Evolutionary conservation across 1,284 basidiomycete species (phyloP).

Genomic region (Cutaneotrichosporon cavernicola): DNA sequence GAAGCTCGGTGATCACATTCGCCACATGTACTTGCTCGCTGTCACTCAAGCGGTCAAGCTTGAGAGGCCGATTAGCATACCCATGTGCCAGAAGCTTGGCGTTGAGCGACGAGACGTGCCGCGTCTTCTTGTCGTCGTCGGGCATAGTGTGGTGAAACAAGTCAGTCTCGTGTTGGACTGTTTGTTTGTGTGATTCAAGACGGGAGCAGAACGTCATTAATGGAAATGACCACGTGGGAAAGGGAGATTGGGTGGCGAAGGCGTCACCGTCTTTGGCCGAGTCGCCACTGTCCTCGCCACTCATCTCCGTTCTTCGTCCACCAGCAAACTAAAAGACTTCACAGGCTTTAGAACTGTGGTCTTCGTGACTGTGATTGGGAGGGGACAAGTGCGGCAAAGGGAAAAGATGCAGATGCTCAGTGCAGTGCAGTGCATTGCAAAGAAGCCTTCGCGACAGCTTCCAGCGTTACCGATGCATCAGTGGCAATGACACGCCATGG

Average conservation of each 20-base stretch:
- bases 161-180: constrained; percentile 10
- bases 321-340: not conserved
- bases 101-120: constrained; percentile 61
- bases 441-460: too few relatives aligned
- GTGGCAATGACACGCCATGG: not conserved
- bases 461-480: not conserved
- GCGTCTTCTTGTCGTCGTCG: not conserved
- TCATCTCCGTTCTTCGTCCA: not conserved
- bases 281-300: not conserved
- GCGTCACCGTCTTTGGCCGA: not conserved
- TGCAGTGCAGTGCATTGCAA: too few relatives aligned
- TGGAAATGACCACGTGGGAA: not conserved
- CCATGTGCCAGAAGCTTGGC: constrained; percentile 76
- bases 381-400: not conserved
- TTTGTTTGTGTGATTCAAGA: constrained; percentile 12
- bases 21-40: constrained; percentile 66
- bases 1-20: constrained; percentile 72
- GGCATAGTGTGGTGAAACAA: constrained; percentile 13
- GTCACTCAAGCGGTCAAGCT: constrained; percentile 62
- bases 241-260: constrained; percentile 4
- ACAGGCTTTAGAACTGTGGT: too few relatives aligned
- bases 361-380: not conserved
- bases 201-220: not conserved
- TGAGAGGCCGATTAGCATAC: constrained; percentile 61
- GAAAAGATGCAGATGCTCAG: too few relatives aligned